Evolutionary conservation across 306 rosid genomes (phyloP), one percentile per base, ranked within the genome.

Genomic region (Pueraria montana): DNA sequence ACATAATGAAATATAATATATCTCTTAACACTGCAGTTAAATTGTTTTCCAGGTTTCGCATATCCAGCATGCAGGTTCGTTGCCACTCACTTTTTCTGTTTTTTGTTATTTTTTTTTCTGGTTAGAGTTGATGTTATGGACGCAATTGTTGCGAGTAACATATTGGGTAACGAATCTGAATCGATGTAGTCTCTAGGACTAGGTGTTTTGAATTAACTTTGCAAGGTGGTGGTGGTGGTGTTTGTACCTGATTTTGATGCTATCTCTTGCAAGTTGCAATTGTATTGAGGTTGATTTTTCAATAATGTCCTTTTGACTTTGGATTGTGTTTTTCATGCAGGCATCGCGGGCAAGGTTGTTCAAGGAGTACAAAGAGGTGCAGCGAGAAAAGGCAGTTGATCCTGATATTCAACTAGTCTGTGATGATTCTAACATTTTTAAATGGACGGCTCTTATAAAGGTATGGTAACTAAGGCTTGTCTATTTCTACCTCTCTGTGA

Each of bases 311-410:
- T 23, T 11, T 36, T 77, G 78, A 48, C 2, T 55, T 1, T 36
- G 66, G 8, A 23, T n/a, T 70, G 38, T 71, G 72, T 27, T 50
- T 48, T 79, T 16, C 38, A 13, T 16, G 50, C 78, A 94, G 99
- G 97, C 98, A 49, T 96, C 98, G 36, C 86, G 97, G 53, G 99
- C 99, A 42, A 92, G 99, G 90, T 84, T 92, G 42, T 92, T 96
- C 89, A 96, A 96, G 89, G 99, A 96, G 87, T 94, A 89, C 88
- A 94, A 96, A 81, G 99, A 96, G 90, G 99, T 96, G 61, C 99
- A 96, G 76, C 85, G 98, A 48, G 97, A 92, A 89, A 96, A 92
- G 85, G 58, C 86, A 6, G 98, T 78, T 30, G 99, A 96, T 89
- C 97, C 98, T 7, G 99, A 96, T 89, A 94, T 96, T 84, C 94